phyloP scores from a whole-genome alignment of 495 filamentous ascomycete genomes.

The Lepidopterella palustris region DNA sequence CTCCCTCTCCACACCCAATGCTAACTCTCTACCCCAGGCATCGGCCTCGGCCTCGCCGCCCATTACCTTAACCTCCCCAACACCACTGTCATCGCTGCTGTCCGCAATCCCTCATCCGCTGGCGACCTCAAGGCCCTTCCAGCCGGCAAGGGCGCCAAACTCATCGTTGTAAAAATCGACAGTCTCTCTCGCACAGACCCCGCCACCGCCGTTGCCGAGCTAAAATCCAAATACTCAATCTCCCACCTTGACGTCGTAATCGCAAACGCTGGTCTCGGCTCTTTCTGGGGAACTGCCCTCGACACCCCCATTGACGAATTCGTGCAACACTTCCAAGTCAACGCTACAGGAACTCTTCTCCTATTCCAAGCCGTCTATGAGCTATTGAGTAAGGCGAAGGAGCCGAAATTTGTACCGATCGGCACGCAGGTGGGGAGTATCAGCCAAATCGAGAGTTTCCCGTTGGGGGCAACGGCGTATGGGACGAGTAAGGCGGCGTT shows the following conservation, averaged over 20 bases:
- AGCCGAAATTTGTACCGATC: conserved; percentile 9
- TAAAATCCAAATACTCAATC: conserved; percentile 34
- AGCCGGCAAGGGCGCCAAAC: conserved; percentile 31
- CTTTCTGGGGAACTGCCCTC: conserved; percentile 17
- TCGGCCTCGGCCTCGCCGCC: conserved; percentile 42
- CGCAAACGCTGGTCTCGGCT: conserved; percentile 44
- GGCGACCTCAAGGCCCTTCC: conserved; percentile 30
- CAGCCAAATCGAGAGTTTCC: neutral
- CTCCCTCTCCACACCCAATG: neutral
- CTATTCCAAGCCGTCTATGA: conserved; percentile 39
- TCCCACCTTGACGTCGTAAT: conserved; percentile 45
- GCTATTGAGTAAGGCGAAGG: neutral
- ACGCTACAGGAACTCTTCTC: conserved; percentile 34
- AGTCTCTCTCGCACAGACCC: conserved; percentile 32
- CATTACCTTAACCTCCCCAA: conserved; percentile 40
- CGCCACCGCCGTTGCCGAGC: conserved; percentile 27
- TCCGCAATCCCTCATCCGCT: conserved; percentile 35
- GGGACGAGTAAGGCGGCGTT: neutral
- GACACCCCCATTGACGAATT: conserved; percentile 31
- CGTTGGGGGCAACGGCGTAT: neutral
- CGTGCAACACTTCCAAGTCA: conserved; percentile 38
- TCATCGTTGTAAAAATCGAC: conserved; percentile 43
- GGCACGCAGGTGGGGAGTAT: neutral
- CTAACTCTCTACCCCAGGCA: conserved; percentile 31
- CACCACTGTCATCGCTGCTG: conserved; percentile 45